Evolutionary conservation across 257 asterid genomes (phyloP).

Genomic region (Agastache rugosa): DNA sequence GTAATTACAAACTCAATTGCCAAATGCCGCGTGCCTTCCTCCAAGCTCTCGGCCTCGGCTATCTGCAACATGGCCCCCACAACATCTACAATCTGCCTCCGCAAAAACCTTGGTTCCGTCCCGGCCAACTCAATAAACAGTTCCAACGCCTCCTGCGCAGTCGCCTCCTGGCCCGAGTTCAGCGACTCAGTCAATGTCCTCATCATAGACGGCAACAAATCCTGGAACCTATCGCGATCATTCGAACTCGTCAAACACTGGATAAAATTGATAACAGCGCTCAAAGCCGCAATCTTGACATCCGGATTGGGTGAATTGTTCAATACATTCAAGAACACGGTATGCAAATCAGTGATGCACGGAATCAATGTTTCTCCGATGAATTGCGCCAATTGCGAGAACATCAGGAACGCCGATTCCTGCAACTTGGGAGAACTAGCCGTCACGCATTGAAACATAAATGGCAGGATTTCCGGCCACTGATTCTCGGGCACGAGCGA

Average conservation of each 20-base stretch:
- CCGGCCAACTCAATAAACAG: constrained; percentile 94
- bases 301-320: constrained; percentile 63
- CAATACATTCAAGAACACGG: constrained; percentile 69
- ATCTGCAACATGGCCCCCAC: constrained; percentile 95
- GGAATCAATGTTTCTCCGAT: constrained; percentile 75
- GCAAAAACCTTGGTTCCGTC: constrained; percentile 85
- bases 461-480: constrained; percentile 92
- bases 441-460: constrained; percentile 91
- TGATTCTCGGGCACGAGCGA: constrained; percentile 77
- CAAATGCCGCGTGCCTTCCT: constrained; percentile 93
- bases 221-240: constrained; percentile 96
- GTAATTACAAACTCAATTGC: constrained; percentile 97
- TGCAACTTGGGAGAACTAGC: constrained; percentile 66
- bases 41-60: constrained; percentile 88
- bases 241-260: constrained; percentile 75
- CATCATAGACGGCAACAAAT: constrained; percentile 92
- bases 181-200: constrained; percentile 93
- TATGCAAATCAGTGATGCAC: constrained; percentile 77
- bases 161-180: constrained; percentile 85
- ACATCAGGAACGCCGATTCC: constrained; percentile 84
- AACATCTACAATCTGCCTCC: constrained; percentile 92
- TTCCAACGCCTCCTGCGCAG: constrained; percentile 96
- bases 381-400: constrained; percentile 83
- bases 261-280: constrained; percentile 89
- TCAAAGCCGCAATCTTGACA: constrained; percentile 90